Percentiles rank a stretch among this genome's conserved stretches.
These are phyloP conservation scores for Caloboletus inedulis DNA, from an alignment of 1,284 basidiomycete species.

Conservation along the genomic window DNA sequence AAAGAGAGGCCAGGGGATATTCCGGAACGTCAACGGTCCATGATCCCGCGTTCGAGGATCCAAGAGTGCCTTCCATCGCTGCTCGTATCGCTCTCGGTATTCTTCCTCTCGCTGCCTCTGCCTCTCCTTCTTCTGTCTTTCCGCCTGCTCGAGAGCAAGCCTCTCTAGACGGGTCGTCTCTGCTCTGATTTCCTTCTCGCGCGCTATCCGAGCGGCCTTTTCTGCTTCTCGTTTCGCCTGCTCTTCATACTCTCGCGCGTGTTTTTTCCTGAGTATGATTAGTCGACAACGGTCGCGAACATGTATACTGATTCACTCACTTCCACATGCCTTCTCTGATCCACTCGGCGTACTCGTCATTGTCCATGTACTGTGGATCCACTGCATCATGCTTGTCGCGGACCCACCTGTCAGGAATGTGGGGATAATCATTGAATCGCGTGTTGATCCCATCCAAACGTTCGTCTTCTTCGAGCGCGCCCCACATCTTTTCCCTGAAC, in stretches of 20 bases:
- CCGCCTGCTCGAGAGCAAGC: slow-evolving; percentile 49
- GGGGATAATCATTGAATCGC: slow-evolving; percentile 60
- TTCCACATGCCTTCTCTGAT: slow-evolving; percentile 76
- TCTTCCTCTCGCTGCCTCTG: slow-evolving; percentile 41
- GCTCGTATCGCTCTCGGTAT: slow-evolving; percentile 54
- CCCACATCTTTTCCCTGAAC: slow-evolving; percentile 69
- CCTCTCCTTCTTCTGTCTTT: slow-evolving; percentile 43
- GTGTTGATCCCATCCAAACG: slow-evolving; percentile 60
- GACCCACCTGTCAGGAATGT: slow-evolving; percentile 59
- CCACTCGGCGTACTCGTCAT: slow-evolving; percentile 84
- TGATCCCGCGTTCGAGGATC: slow-evolving; percentile 25
- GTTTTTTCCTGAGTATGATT: slow-evolving; percentile 49
- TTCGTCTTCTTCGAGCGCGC: slow-evolving; percentile 67
- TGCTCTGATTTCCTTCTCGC: slow-evolving; percentile 51
- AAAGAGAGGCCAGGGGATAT: slow-evolving; percentile 80
- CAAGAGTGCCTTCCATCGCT: slow-evolving; percentile 55
- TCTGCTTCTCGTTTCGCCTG: slow-evolving; percentile 52
- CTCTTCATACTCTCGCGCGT: slow-evolving; percentile 64
- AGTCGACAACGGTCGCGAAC: not conserved
- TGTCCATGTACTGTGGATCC: slow-evolving; percentile 66
- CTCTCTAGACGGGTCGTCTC: slow-evolving; percentile 53
- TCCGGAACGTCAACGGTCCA: slow-evolving; percentile 44
- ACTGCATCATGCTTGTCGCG: slow-evolving; percentile 42
- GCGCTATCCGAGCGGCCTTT: slow-evolving; percentile 46
- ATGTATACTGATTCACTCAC: slow-evolving; percentile 36